These are phyloP conservation scores for Isoetes taiwanensis DNA, from an alignment of 75 land plant genomes.

Conservation along the genomic window DNA sequence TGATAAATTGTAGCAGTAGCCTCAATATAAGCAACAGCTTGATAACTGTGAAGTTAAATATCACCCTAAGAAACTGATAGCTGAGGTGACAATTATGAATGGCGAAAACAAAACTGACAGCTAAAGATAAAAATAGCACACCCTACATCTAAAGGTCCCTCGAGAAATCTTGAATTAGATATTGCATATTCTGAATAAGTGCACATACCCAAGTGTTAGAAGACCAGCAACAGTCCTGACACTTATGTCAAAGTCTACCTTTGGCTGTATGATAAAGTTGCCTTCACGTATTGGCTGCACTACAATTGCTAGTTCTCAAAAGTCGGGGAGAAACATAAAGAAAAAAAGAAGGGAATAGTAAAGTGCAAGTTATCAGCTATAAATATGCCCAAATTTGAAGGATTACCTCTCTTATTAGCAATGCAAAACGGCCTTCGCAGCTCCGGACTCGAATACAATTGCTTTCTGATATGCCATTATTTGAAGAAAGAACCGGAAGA, in stretches of 20 bases:
- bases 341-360: not conserved
- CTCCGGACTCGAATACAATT: constrained; percentile 93
- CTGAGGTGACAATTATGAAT: no score
- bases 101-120: no score
- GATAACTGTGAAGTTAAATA: constrained; percentile 65
- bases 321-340: not conserved
- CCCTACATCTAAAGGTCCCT: not conserved
- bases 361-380: not conserved
- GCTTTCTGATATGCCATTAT: constrained; percentile 62
- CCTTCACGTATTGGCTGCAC: constrained; percentile 91
- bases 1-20: constrained; percentile 91
- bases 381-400: not conserved
- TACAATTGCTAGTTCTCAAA: not conserved
- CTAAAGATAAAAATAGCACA: not conserved
- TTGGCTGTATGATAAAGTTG: constrained; percentile 90
- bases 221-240: constrained; percentile 96
- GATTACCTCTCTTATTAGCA: constrained; percentile 87
- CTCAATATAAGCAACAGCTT: constrained; percentile 92
- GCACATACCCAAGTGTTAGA: constrained; percentile 79
- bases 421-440: constrained; percentile 97
- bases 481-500: constrained; percentile 58
- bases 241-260: constrained; percentile 98
- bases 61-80: no score
- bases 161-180: no score
- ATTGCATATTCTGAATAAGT: not conserved